A percentile compares a stretch with the other conserved stretches of the same genome.
Evolutionary conservation across 352 stramenopile species (phyloP).

Genomic region (Pythium brassicae): DNA sequence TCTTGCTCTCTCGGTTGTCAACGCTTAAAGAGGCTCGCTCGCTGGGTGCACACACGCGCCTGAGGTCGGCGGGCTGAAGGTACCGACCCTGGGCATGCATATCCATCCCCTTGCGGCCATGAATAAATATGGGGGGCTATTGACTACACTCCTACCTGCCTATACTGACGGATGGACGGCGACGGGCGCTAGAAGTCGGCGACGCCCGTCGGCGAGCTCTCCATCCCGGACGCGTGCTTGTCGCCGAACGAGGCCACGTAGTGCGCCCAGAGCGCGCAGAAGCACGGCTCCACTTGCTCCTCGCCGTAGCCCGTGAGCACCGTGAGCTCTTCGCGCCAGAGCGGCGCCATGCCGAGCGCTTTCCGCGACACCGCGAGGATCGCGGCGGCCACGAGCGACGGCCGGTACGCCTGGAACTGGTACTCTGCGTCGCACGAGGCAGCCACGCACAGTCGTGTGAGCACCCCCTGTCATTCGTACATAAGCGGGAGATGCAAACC

Average conservation of each 20-base stretch:
- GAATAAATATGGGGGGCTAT: slow-evolving; percentile 10
- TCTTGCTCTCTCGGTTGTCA: too few species aligned
- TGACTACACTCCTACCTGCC: background rate
- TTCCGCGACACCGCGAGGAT: slow-evolving; percentile 77
- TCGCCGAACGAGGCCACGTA: slow-evolving; percentile 74
- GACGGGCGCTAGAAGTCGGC: slow-evolving; percentile 26
- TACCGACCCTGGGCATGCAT: too few species aligned
- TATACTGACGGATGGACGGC: background rate
- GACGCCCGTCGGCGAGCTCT: slow-evolving; percentile 73
- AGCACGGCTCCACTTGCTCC: slow-evolving; percentile 79
- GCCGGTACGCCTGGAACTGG: slow-evolving; percentile 75
- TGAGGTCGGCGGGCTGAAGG: too few species aligned
- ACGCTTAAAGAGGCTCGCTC: too few species aligned
- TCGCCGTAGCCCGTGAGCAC: slow-evolving; percentile 77
- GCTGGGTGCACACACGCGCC: too few species aligned
- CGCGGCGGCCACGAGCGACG: slow-evolving; percentile 69
- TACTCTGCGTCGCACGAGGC: slow-evolving; percentile 42
- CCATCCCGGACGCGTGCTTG: slow-evolving; percentile 44
- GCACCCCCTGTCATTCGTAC: too few species aligned
- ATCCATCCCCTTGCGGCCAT: background rate
- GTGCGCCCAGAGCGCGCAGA: slow-evolving; percentile 77
- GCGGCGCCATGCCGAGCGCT: slow-evolving; percentile 67
- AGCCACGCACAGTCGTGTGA: too few species aligned
- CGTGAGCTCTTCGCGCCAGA: slow-evolving; percentile 81
- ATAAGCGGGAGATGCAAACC: too few species aligned